phyloP scores from a whole-genome alignment of 2,329 filamentous ascomycete genomes.

The Penicillium sclerotiorum region DNA sequence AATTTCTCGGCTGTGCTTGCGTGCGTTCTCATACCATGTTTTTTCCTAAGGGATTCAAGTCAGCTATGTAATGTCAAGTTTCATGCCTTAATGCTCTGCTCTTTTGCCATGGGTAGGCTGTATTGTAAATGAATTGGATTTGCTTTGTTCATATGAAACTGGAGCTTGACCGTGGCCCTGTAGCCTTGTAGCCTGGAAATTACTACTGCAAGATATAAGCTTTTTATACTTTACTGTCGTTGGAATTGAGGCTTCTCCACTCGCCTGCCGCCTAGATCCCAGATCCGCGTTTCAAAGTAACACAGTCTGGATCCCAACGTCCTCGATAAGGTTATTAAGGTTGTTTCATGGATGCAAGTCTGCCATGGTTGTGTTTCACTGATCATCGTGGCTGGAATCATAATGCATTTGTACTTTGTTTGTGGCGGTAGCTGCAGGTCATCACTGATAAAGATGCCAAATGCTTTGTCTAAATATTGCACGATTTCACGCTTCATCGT shows the following conservation, averaged over 20 bases:
- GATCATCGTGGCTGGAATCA: no score
- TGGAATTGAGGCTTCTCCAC: not conserved
- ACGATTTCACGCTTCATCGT: no score
- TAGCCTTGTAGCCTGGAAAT: no score
- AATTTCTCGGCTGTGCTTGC: slow-evolving; percentile 16
- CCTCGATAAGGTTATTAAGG: not conserved
- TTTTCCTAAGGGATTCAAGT: slow-evolving; percentile 17
- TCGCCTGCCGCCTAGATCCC: no score
- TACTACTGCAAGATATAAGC: not conserved
- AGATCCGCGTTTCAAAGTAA: not conserved
- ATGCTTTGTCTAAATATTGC: no score
- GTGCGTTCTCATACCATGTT: slow-evolving; percentile 18
- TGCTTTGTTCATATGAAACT: no score
- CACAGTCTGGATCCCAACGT: not conserved
- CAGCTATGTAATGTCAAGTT: slow-evolving; percentile 20
- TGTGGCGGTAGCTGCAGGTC: no score
- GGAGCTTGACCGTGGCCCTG: no score
- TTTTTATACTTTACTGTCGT: not conserved
- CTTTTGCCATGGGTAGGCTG: not conserved
- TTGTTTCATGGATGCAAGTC: not conserved
- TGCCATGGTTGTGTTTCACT: no score
- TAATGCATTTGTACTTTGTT: no score
- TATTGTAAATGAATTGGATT: slow-evolving; percentile 5
- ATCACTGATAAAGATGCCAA: no score
- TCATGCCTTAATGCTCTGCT: slow-evolving; percentile 10